Evolutionary conservation across 164 flowering plant species (phyloP).

Genomic region (Chloranthus sessilifolius): DNA sequence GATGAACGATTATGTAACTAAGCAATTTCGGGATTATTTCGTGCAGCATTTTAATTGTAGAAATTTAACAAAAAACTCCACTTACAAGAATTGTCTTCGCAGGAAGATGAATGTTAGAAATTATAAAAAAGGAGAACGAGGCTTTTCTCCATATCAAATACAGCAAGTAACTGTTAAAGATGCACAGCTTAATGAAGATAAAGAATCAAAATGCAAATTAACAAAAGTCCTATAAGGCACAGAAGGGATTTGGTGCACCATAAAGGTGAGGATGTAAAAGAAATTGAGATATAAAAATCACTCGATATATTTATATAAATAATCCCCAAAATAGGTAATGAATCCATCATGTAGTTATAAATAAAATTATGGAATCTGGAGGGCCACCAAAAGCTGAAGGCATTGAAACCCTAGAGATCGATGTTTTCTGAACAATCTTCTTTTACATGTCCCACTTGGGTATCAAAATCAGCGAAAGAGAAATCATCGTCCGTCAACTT

Average conservation of each 20-base stretch:
- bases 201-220: neutral
- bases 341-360: conserved; percentile 7
- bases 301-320: conserved; percentile 15
- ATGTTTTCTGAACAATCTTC: conserved; percentile 14
- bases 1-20: too few relatives aligned
- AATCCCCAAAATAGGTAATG: conserved; percentile 3
- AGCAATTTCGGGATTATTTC: too few relatives aligned
- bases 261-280: neutral
- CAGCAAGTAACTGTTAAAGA: too few relatives aligned
- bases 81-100: too few relatives aligned
- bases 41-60: too few relatives aligned
- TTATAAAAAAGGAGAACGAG: too few relatives aligned
- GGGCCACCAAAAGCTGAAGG: conserved; percentile 17
- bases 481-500: conserved; percentile 35
- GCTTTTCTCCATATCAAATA: too few relatives aligned
- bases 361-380: conserved; percentile 12
- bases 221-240: neutral
- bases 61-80: too few relatives aligned
- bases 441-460: conserved; percentile 16
- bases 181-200: too few relatives aligned
- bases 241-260: too few relatives aligned
- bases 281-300: conserved; percentile 8
- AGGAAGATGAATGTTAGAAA: too few relatives aligned
- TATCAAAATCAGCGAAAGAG: conserved; percentile 26
- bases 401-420: conserved; percentile 29